Conservation (phyloP, 2,329 filamentous ascomycete species). For the Cercospora sojina region DNA sequence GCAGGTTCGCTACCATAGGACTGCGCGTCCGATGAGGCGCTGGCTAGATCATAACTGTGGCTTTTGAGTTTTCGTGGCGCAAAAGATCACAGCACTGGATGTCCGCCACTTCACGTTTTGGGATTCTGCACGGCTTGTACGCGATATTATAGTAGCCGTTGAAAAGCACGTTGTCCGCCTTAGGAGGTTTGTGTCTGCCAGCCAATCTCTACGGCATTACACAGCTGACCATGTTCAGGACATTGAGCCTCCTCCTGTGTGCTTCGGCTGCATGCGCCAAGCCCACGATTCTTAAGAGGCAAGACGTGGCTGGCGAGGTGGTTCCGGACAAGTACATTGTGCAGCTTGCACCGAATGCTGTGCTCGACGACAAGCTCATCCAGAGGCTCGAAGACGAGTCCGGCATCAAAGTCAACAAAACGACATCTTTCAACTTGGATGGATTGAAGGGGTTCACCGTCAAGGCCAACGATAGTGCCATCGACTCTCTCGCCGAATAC, state of each 20-base stretch:
- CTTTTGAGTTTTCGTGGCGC: constrained; percentile 4
- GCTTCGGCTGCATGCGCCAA: constrained; percentile 1
- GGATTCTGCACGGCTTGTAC: neutral
- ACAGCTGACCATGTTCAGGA: neutral
- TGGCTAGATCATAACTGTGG: constrained; percentile 2
- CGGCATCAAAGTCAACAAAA: constrained; percentile 10
- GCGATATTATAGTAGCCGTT: neutral
- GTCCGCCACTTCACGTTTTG: neutral
- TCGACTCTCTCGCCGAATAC: constrained; percentile 1
- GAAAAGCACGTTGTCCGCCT: neutral
- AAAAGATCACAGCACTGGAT: neutral
- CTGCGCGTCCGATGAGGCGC: neutral
- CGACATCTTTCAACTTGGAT: constrained; percentile 3
- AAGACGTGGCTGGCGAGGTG: constrained; percentile 14
- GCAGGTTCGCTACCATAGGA: neutral
- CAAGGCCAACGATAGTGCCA: constrained; percentile 4
- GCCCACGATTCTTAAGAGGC: neutral
- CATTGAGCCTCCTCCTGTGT: neutral
- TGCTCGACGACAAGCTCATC: constrained; percentile 12
- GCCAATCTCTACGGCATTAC: neutral
- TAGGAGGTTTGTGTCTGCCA: neutral
- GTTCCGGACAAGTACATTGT: constrained; percentile 27
- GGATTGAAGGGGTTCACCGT: constrained; percentile 9
- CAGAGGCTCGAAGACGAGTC: neutral
- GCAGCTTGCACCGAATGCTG: constrained; percentile 19